Percentiles rank a stretch among this genome's conserved stretches.
Evolutionary conservation across 148 eudicot species (phyloP).

Genomic region (Vaccinium myrtillus): DNA sequence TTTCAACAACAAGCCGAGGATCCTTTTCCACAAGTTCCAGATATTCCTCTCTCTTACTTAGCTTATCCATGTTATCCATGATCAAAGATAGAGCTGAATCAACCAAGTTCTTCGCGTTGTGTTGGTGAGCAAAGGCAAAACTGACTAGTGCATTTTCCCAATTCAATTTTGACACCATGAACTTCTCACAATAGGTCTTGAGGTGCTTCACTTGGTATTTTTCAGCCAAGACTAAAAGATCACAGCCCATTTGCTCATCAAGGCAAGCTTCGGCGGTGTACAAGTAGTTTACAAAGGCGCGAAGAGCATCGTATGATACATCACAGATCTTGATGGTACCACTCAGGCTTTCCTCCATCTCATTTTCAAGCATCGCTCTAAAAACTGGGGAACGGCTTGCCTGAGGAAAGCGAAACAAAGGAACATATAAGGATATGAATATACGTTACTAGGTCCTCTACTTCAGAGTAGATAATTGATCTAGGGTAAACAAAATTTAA

Average conservation of each 20-base stretch:
- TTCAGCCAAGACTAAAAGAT: conserved; percentile 74
- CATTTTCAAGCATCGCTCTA: conserved; percentile 82
- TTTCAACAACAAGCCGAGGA: conserved; percentile 71
- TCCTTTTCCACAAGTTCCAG: conserved; percentile 75
- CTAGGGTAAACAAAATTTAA: no score
- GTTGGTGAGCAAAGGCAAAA: conserved; percentile 75
- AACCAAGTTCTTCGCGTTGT: conserved; percentile 60
- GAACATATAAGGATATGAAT: neutral
- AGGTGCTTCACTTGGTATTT: conserved; percentile 84
- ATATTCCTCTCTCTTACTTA: conserved; percentile 68
- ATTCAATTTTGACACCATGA: conserved; percentile 64
- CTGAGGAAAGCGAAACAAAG: conserved; percentile 28
- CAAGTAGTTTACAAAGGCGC: conserved; percentile 64
- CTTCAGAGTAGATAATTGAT: no score
- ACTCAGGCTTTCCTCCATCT: conserved; percentile 84
- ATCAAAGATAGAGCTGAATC: conserved; percentile 66
- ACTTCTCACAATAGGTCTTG: conserved; percentile 76
- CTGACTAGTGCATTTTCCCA: conserved; percentile 66
- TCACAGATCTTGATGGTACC: conserved; percentile 82
- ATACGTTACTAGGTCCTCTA: no score
- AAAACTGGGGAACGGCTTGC: conserved; percentile 86
- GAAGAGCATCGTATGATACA: conserved; percentile 71
- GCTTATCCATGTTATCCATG: conserved; percentile 69
- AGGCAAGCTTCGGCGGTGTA: conserved; percentile 84
- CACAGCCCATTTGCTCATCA: conserved; percentile 74